Base-by-base conservation (phyloP, 2,329 filamentous ascomycete genomes). In the Seiridium cupressi region DNA sequence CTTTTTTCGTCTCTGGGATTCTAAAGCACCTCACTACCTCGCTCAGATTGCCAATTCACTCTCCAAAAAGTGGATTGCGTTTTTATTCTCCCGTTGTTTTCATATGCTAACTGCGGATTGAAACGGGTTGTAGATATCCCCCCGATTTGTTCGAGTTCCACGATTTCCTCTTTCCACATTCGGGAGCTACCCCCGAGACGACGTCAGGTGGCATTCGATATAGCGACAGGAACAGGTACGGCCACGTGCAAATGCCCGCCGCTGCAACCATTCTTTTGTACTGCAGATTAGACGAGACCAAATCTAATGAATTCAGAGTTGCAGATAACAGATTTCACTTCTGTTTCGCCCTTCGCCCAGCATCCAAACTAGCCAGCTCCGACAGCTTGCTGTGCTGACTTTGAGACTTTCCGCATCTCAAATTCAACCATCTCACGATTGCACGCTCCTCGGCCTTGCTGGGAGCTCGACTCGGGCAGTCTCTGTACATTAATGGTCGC, bases 401-500 rank as follows among this genome's bases (percentile, higher is more conserved):
- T 38, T 42, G 38, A 42, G 38, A 42, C 13, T 42, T 42, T 13
- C 13, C 38, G 38, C 38, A 7, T 42, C 38, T 42, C 38, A 42
- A 42, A 8, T 42, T 13, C 38, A 42, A 18, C 36, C 10, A 40
- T 36, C 35, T 31, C 53, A 57, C 60, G 26, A 60, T 60, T 60
- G 57, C 60, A 51, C 58, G 46, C 31, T 62, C 31, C 38, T 48
- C 49, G 47, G 36, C 53, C 53, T 38, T 62, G 18, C 35, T 60
- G 54, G 60, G 60, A 57, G 58, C 58, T 62, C 60, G 60, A 53
- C 57, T 62, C 53, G 58, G 60, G 57, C 60, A 60, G 51, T 51
- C 51, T 40, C 38, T 60, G 42, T 57, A 61, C 53, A 34, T 60
- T 55, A 55, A 61, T 61, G 60, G 47, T 40, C 60, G 48, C 31